Evolutionary conservation across 345 rosid species (phyloP).

Genomic region (Populus alba): DNA sequence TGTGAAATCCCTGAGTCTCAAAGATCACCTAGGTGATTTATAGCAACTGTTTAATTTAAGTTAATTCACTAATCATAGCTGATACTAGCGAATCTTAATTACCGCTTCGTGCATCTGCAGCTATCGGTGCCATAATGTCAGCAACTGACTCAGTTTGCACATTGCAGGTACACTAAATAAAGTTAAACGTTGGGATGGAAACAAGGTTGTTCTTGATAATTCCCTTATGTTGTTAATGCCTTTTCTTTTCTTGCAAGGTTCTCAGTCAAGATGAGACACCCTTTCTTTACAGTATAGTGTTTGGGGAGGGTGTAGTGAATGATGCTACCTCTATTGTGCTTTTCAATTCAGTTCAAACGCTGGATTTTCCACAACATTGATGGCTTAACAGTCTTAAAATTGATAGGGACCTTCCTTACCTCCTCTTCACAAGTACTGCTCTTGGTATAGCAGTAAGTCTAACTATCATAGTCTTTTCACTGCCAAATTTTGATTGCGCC

Average conservation of each 20-base stretch:
- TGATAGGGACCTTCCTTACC: conserved; percentile 63
- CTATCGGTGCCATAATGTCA: conserved; percentile 67
- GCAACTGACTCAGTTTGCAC: conserved; percentile 84
- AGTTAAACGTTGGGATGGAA: background rate
- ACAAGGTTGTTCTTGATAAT: background rate
- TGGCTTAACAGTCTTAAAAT: conserved; percentile 33
- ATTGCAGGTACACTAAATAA: conserved; percentile 46
- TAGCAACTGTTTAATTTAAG: background rate
- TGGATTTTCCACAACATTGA: conserved; percentile 39
- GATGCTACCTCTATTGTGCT: conserved; percentile 80
- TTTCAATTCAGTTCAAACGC: conserved; percentile 58
- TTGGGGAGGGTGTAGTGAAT: conserved; percentile 81
- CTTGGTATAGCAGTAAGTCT: conserved; percentile 62
- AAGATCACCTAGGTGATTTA: conserved; percentile 51
- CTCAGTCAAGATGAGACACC: conserved; percentile 81
- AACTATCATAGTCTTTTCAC: background rate
- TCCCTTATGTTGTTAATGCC: background rate
- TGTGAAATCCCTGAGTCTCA: conserved; percentile 30
- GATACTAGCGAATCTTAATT: conserved; percentile 3
- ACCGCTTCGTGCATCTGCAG: conserved; percentile 32
- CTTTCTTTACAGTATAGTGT: conserved; percentile 66
- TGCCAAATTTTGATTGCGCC: background rate
- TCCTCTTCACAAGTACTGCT: conserved; percentile 54
- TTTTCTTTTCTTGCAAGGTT: conserved; percentile 37
- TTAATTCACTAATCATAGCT: background rate